Evolutionary conservation across 495 filamentous ascomycete species (phyloP).

Genomic region (Lentithecium fluviatile): DNA sequence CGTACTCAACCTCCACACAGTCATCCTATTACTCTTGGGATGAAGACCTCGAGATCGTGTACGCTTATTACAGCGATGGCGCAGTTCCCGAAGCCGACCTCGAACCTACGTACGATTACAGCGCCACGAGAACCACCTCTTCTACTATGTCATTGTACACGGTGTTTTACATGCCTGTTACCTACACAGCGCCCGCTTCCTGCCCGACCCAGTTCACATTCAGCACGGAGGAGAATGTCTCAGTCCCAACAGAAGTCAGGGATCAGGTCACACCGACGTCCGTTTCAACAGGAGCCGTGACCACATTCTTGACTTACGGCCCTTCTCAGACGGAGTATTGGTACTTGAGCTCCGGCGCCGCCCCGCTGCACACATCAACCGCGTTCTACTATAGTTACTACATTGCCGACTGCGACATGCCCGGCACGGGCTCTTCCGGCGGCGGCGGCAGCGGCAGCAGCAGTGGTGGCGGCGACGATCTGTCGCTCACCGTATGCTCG

Average conservation of each 20-base stretch:
- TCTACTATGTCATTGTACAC: neutral
- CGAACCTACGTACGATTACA: neutral
- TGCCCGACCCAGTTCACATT: slow-evolving; percentile 8
- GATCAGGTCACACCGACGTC: slow-evolving; percentile 1
- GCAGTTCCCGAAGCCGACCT: slow-evolving; percentile 1
- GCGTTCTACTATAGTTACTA: slow-evolving; percentile 10
- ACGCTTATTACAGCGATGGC: neutral
- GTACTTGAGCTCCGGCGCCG: slow-evolving; percentile 10
- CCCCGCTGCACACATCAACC: slow-evolving; percentile 3
- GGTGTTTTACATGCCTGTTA: slow-evolving; percentile 5
- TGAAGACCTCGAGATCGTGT: neutral
- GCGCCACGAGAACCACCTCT: neutral
- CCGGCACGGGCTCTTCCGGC: neutral
- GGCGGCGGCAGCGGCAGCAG: neutral
- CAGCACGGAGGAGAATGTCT: neutral
- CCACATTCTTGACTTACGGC: neutral
- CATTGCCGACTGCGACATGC: slow-evolving; percentile 6
- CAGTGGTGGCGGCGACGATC: neutral
- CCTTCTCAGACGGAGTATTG: slow-evolving; percentile 3
- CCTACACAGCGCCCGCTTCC: slow-evolving; percentile 10
- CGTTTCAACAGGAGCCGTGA: neutral
- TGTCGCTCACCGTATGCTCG: neutral
- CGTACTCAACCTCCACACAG: neutral
- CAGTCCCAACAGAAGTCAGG: slow-evolving; percentile 7
- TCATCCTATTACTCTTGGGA: neutral